Percentiles rank a stretch among this genome's conserved stretches.
phyloP scores from a whole-genome alignment of 805 yeast genomes.

The Wickerhamiella qilinensis region DNA sequence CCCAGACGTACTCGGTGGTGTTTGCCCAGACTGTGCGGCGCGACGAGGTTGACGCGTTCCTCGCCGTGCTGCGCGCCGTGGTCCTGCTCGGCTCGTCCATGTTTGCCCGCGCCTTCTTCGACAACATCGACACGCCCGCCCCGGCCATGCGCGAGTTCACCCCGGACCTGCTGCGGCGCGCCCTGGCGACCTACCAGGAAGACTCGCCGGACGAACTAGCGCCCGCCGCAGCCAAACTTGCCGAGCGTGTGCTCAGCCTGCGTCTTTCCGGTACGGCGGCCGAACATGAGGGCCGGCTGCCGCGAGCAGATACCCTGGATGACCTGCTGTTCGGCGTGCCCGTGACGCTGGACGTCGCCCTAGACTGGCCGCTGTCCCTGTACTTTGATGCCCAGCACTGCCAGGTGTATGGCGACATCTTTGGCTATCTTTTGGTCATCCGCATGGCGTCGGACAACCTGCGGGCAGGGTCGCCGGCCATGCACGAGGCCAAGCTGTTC shows the following conservation, averaged over 20 bases:
- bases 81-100: slow-evolving; percentile 8
- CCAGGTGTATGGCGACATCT: slow-evolving; percentile 5
- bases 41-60: slow-evolving; percentile 1
- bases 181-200: background rate
- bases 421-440: slow-evolving; percentile 5
- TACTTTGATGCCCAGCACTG: slow-evolving; percentile 7
- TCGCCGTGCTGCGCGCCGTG: slow-evolving; percentile 3
- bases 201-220: slow-evolving; percentile 1
- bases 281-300: no score
- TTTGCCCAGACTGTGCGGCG: background rate
- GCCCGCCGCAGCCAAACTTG: background rate
- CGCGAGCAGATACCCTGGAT: background rate
- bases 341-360: background rate
- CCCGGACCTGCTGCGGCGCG: background rate
- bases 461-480: background rate
- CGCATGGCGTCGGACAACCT: slow-evolving; percentile 2
- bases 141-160: background rate
- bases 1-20: background rate
- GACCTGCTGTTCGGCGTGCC: background rate
- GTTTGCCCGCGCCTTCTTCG: slow-evolving; percentile 4
- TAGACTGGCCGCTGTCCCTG: background rate
- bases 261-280: background rate
- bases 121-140: background rate
- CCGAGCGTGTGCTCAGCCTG: background rate
- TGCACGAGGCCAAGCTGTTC: slow-evolving; percentile 4